Conservation (phyloP, 2,329 filamentous ascomycete species). For the Paramyrothecium roridum region DNA sequence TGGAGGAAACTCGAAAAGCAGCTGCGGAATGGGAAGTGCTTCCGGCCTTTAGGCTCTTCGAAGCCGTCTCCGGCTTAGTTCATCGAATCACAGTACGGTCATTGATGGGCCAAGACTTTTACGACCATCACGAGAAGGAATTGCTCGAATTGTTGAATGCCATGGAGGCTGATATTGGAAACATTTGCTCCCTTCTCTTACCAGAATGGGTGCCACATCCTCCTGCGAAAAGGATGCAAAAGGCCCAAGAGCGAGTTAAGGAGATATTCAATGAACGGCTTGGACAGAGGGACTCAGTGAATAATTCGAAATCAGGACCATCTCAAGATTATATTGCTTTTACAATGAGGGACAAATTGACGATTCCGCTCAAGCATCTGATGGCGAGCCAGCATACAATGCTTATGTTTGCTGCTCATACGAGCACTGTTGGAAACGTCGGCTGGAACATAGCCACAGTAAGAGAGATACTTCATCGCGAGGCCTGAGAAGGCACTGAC, state of each 20-base stretch:
- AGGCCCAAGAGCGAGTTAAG: conserved; percentile 9
- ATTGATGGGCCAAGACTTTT: conserved; percentile 15
- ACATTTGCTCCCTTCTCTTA: conserved; percentile 6
- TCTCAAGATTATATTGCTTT: conserved; percentile 13
- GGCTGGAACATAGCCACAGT: conserved; percentile 13
- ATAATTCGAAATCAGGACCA: not conserved
- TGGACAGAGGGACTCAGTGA: conserved; percentile 3
- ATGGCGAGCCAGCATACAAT: conserved; percentile 10
- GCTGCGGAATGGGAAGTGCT: conserved; percentile 8
- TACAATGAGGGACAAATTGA: conserved; percentile 9
- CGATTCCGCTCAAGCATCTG: conserved; percentile 6
- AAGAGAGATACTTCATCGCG: not conserved
- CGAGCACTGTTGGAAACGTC: conserved; percentile 8
- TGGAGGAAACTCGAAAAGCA: conserved; percentile 11
- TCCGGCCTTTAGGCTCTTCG: conserved; percentile 7
- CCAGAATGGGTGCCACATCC: conserved; percentile 12
- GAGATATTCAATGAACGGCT: conserved; percentile 13
- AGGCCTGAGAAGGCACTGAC: not conserved
- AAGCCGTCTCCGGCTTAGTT: conserved; percentile 6
- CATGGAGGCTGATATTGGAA: conserved; percentile 10
- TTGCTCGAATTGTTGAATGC: conserved; percentile 8
- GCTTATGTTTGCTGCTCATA: conserved; percentile 14
- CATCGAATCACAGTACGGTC: conserved; percentile 9
- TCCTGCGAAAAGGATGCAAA: conserved; percentile 5
- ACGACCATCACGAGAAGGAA: conserved; percentile 6